Base-by-base conservation (phyloP, 2,329 filamentous ascomycete species). In the Pyrenophora graminea region DNA sequence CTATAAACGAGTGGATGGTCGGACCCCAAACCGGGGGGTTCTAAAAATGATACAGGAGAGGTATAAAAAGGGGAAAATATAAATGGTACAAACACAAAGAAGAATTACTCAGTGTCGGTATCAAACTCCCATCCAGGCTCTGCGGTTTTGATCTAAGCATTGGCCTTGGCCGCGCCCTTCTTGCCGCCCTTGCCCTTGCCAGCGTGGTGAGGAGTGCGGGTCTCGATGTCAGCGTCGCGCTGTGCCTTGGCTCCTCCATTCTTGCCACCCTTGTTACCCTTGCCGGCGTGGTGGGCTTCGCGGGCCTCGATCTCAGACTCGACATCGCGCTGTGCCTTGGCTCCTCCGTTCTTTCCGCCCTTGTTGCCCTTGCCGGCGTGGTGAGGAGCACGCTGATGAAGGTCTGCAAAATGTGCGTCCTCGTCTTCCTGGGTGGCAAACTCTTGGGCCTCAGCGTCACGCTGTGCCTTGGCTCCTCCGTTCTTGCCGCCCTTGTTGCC, bases 141-240 rank as follows among this genome's bases (percentile, higher is more conserved):
- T 21, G 19, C 27, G 10, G 27, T 9, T 30, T 9, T 30, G 27
- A 30, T 4, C 8, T 9, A 30, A 12, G 9, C 27, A 10, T 30
- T 30, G 42, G 50, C 52, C 30, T 51, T 51, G 47, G 50, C 53
- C 39, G 53, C 55, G 23, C 57, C 57, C 30, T 55, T 31, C 19
- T 43, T 43, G 7, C 39, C 36, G 1, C 42, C 39, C 13, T 45
- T 45, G 10, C 38, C 42, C 33, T 47, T 54, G 12, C 52, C 56
- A 34, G 51, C 50, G 13, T 52, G 48, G 40, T 53, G 48, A 17
- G 37, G 33, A 4, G 23, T 9, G 23, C 23, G 23, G 8, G 23
- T 46, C 39, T 17, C 42, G 6, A 38, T 8, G 2, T 32, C 41
- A 15, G 18, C 37, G 2, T 12, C 37, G 23, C 23, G 23, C 8